Evolutionary conservation across 139 green algal species (phyloP), one percentile per base, ranked within the genome.

Genomic region (Desmodesmus armatus): DNA sequence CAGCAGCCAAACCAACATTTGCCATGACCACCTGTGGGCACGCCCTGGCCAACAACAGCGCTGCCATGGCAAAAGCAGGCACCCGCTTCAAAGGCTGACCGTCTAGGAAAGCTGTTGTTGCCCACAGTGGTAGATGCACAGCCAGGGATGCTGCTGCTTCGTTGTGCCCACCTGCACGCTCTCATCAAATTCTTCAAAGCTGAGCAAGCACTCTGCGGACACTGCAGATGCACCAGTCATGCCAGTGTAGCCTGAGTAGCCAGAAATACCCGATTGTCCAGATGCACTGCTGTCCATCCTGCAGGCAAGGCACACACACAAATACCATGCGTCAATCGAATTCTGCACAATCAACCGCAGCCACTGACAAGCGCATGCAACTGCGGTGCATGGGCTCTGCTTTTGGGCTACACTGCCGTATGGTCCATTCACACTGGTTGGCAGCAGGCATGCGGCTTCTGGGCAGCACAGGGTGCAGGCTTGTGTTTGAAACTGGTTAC

Each of bases 111-210:
- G n/a, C n/a, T n/a, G n/a, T n/a, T n/a, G n/a, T n/a, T n/a, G n/a
- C n/a, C n/a, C n/a, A n/a, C n/a, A n/a, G 35, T 17, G n/a, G 6
- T 7, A 40, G 29, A 44, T 31, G 63, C 66, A 69, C 60, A 69
- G 58, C 11, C 58, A 66, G 25, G 27, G 25, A 25, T 66, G 58
- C 58, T 35, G 2, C 58, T 35, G 9, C 55, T 11, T 2, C 23
- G 2, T 49, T 5, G 9, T 71, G n/a, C 78, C 49, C 62, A 84
- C 78, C 63, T 84, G 63, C 37, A 90, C 87, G 3, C 71, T 83
- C 80, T 90, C 88, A 58, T 91, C 88, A 76, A 93, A 93, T 81
- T 93, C 90, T 47, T 86, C 80, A 23, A 70, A 43, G 27, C 35
- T 71, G 17, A 86, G 35, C 67, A 86, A 29, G 41, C 78, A 84